Base-by-base conservation (phyloP, 1,284 basidiomycete genomes). In the Thecaphora frezii region DNA sequence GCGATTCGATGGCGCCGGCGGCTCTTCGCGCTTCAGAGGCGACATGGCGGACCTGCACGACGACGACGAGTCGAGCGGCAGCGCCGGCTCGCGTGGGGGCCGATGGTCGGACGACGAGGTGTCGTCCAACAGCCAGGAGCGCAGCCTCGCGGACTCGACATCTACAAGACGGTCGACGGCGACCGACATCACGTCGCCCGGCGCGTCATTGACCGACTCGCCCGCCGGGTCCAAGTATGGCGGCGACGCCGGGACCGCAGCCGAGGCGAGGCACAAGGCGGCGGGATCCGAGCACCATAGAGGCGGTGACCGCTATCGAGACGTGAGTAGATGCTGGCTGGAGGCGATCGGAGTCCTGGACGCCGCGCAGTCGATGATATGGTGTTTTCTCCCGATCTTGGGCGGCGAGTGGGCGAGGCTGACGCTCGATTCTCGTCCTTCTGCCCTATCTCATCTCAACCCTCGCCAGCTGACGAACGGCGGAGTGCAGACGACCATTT, bases 81-180 rank as follows among this genome's bases (percentile, higher is more conserved):
- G 47, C n/a, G 36, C 49, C 1, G 16, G 38, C 51, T 16, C 56
- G 54, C 21, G 45, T 49, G 21, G 33, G 57, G 14, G 48, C 12
- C 49, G 48, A 26, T 61, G 45, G 37, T 44, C 49, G 12, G 59
- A 60, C 46, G 59, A 68, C 30, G 56, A 58, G 26, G 55, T 60
- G 33, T 67, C 65, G 16, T 59, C 59, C 9, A 63, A 56, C 42
- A 57, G 63, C 41, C 58, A 58, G 12, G 46, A 52, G 12, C 56
- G 60, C 39, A 67, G 60, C 51, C 48, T 67, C 1, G 65, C 65
- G 40, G 65, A 67, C 21, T 67, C 65, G 24, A 67, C 54, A 9
- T 63, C 59, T 1, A 67, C 65, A 12, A 41, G 65, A 9, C 65
- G 60, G 2, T 67, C 65, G 16, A 57, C 54, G 2, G 55, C 65